Evolutionary conservation across 805 yeast species (phyloP).

Genomic region (Starmerella potacharoeniae): DNA sequence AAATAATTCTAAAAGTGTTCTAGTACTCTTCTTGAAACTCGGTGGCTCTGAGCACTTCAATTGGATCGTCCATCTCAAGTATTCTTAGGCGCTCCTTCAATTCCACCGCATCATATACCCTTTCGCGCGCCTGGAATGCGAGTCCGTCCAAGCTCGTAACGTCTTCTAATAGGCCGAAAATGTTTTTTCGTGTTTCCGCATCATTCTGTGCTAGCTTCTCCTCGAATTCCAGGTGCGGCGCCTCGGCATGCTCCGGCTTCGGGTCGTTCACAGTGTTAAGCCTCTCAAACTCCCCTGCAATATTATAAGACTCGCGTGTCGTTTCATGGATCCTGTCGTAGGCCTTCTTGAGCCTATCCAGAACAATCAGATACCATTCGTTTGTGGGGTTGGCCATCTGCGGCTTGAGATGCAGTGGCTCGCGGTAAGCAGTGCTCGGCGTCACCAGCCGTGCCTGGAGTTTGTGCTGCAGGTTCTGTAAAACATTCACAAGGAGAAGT

Average conservation of each 20-base stretch:
- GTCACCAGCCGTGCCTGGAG: background rate
- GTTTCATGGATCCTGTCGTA: background rate
- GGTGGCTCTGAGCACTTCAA: background rate
- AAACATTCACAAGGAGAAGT: background rate
- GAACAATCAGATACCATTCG: background rate
- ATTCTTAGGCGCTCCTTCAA: background rate
- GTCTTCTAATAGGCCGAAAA: background rate
- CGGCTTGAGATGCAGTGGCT: slow-evolving; percentile 6
- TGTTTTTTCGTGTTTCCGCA: too few relatives aligned
- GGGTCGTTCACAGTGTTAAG: background rate
- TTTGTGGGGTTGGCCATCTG: slow-evolving; percentile 8
- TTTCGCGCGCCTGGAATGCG: background rate
- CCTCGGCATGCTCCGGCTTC: background rate
- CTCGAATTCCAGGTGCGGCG: background rate
- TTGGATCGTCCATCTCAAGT: background rate
- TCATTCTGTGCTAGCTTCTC: background rate
- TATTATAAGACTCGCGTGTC: background rate
- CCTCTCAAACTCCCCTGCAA: background rate
- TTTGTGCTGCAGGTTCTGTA: slow-evolving; percentile 1
- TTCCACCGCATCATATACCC: background rate
- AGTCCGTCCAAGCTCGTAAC: background rate
- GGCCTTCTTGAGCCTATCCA: background rate
- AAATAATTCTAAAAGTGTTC: background rate
- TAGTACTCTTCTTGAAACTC: background rate
- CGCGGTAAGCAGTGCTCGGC: background rate